Percentiles rank a stretch among this genome's conserved stretches.
Conservation (phyloP, 805 yeast species). For the Candida odintsovae region DNA sequence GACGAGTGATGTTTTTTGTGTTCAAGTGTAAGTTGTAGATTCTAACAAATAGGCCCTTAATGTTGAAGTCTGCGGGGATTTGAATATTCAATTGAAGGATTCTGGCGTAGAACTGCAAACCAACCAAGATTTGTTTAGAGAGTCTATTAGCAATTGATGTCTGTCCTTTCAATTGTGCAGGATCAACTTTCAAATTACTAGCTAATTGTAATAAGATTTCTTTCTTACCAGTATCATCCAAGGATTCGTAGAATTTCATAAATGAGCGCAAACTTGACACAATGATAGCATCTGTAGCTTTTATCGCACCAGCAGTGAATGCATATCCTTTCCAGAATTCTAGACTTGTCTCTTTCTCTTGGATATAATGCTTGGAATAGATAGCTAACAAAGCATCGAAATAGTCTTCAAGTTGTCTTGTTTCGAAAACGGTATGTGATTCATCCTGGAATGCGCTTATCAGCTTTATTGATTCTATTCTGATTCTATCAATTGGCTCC, state of each 20-base stretch:
- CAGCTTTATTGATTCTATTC: constrained; percentile 37
- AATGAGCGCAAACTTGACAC: constrained; percentile 37
- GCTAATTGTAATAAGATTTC: constrained; percentile 22
- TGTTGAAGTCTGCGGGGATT: constrained; percentile 18
- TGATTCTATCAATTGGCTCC: constrained; percentile 55
- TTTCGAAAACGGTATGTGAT: constrained; percentile 11
- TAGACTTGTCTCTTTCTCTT: constrained; percentile 10
- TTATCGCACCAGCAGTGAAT: constrained; percentile 51
- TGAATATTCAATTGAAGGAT: constrained; percentile 15
- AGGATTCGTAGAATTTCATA: constrained; percentile 24
- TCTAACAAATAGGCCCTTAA: constrained; percentile 37
- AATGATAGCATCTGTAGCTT: constrained; percentile 42
- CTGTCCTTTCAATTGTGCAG: background rate
- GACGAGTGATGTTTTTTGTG: constrained; percentile 33
- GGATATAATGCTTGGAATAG: constrained; percentile 14
- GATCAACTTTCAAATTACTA: constrained; percentile 23
- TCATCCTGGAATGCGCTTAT: constrained; percentile 25
- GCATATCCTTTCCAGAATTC: constrained; percentile 53
- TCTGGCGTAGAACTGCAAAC: constrained; percentile 21
- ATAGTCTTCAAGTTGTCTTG: constrained; percentile 21
- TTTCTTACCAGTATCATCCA: constrained; percentile 8
- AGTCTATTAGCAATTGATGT: constrained; percentile 11
- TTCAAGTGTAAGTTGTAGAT: constrained; percentile 53
- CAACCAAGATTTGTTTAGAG: constrained; percentile 16
- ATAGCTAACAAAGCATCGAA: constrained; percentile 22